These are phyloP conservation scores for Wallemia mellicola DNA, from an alignment of 1,284 basidiomycete genomes.

Conservation along the genomic window DNA sequence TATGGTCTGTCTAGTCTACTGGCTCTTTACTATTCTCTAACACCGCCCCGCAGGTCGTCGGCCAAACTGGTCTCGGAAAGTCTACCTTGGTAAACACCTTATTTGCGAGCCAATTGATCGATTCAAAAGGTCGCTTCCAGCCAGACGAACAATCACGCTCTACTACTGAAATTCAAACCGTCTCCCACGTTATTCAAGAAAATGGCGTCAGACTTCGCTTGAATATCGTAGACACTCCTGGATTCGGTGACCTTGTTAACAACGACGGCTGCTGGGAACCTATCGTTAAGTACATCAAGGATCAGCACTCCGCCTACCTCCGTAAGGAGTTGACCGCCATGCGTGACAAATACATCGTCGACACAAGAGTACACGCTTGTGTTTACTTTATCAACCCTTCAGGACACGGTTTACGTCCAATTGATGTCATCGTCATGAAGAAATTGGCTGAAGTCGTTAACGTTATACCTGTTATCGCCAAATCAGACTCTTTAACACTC, in stretches of 20 bases:
- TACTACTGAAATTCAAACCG: constrained; percentile 87
- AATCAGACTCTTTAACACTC: constrained; percentile 77
- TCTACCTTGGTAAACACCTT: constrained; percentile 96
- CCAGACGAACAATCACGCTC: constrained; percentile 62
- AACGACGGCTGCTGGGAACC: constrained; percentile 99
- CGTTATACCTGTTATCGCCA: constrained; percentile 93
- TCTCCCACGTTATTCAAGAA: constrained; percentile 83
- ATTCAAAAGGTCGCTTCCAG: constrained; percentile 77
- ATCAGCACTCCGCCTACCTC: constrained; percentile 94
- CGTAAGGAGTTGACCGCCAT: constrained; percentile 96
- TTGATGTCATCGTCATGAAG: constrained; percentile 96
- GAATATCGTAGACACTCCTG: constrained; percentile 97
- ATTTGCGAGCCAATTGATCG: constrained; percentile 88
- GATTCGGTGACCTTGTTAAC: constrained; percentile 95
- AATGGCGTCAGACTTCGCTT: constrained; percentile 80
- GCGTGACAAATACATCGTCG: constrained; percentile 91
- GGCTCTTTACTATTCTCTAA: constrained; percentile 1
- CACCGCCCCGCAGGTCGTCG: constrained; percentile 18
- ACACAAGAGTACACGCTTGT: constrained; percentile 94
- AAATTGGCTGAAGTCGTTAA: constrained; percentile 96
- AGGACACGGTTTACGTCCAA: constrained; percentile 66
- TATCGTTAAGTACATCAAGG: constrained; percentile 85
- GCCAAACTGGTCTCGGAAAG: constrained; percentile 92
- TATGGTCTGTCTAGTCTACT: constrained; percentile 24
- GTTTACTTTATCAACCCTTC: constrained; percentile 96